phyloP scores from a whole-genome alignment of 2,329 filamentous ascomycete genomes.

The Fusarium citri region DNA sequence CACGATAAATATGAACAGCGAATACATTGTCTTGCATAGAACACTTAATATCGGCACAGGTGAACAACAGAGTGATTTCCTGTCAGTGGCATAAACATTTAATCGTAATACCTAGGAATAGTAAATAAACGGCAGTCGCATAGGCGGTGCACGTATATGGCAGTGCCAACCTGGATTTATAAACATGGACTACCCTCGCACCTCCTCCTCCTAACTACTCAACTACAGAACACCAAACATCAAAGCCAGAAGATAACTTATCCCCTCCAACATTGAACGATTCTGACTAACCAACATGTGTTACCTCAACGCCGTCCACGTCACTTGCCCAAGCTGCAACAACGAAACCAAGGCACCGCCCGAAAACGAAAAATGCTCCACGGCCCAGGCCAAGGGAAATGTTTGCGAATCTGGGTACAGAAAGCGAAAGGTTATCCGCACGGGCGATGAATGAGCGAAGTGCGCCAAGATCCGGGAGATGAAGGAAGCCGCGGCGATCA shows the following conservation, averaged over 20 bases:
- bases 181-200: not conserved
- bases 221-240: not conserved
- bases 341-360: accelerated
- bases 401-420: not conserved
- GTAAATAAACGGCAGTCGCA: not conserved
- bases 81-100: not conserved
- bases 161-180: not conserved
- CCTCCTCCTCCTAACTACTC: not conserved
- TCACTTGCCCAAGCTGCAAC: not conserved
- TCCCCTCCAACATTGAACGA: not conserved
- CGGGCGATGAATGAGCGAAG: not conserved
- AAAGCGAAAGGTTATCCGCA: not conserved
- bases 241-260: not conserved
- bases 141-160: accelerated
- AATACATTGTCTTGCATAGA: not conserved
- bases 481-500: not conserved
- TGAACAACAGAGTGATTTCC: accelerated
- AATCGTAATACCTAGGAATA: not conserved
- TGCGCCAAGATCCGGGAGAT: not conserved
- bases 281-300: not conserved
- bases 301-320: not conserved
- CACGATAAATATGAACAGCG: not conserved
- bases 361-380: not conserved
- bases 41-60: not conserved
- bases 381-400: not conserved